phyloP scores from a whole-genome alignment of 768 basidiomycete genomes.

The Cytidiella melzeri region DNA sequence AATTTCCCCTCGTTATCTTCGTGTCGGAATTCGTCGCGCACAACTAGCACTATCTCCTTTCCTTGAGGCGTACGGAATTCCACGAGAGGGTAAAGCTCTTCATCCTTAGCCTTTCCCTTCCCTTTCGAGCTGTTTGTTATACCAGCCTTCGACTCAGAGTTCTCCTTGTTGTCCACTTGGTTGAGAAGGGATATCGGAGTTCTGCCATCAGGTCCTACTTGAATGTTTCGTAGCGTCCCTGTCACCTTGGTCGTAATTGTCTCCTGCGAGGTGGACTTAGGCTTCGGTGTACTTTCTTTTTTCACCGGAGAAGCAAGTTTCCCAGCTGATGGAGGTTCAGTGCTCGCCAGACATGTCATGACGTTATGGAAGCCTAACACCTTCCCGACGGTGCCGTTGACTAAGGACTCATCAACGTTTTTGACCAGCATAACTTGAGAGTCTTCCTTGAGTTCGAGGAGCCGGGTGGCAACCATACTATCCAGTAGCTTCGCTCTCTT shows the following conservation, averaged over 20 bases:
- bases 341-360: constrained; percentile 16
- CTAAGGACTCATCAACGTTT: constrained; percentile 56
- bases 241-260: constrained; percentile 17
- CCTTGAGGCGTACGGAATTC: constrained; percentile 38
- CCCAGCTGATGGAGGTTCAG: not conserved
- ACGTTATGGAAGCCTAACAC: constrained; percentile 47
- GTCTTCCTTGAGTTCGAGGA: constrained; percentile 50
- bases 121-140: constrained; percentile 11
- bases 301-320: constrained; percentile 1
- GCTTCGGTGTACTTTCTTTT: constrained; percentile 9
- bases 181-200: constrained; percentile 19
- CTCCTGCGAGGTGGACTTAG: constrained; percentile 19
- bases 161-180: constrained; percentile 30
- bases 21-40: constrained; percentile 46
- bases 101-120: constrained; percentile 30
- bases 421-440: constrained; percentile 70
- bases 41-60: constrained; percentile 41
- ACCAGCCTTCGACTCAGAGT: constrained; percentile 10
- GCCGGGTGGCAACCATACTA: constrained; percentile 55
- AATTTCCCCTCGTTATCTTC: constrained; percentile 47
- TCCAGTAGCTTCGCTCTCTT: constrained; percentile 49
- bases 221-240: constrained; percentile 31
- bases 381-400: constrained; percentile 62
- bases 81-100: constrained; percentile 40
- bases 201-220: constrained; percentile 25